Base-by-base conservation (phyloP, 768 basidiomycete species). In the Boletus vinaceobasis region DNA sequence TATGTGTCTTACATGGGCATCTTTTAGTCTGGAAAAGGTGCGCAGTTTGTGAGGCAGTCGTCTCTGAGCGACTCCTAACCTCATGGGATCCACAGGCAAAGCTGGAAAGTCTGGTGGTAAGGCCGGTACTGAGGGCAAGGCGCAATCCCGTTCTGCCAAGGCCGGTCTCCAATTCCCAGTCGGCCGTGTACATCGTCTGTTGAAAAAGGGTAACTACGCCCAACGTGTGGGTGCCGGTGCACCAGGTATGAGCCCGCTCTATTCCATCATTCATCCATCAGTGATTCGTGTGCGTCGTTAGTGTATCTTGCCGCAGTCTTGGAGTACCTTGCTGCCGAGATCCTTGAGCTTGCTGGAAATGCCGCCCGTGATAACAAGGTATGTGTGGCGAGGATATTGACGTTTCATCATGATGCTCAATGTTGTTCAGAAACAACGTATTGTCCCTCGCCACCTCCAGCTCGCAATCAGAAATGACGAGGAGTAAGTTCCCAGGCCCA, bases 381-480 rank as follows among this genome's bases (percentile, higher is more conserved):
- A 21, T 44, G 60, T 36, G 14, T 48, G 21, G 17, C 0, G 9
- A 14, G 11, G 5, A 7, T 14, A 33, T 42, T 26, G 26, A n/a
- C 3, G 7, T 14, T 26, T 6, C 15, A 21, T 36, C 13, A n/a
- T 33, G 27, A 0, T 1, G 1, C 23, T 64, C 23, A 52, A 40
- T 21, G 2, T 11, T 13, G 0, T 35, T 36, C 33, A 90, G 81
- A 90, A 94, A 78, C 87, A 90, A 62, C 92, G 93, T 87, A 94
- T 95, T 64, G 90, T 94, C 23, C 93, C 93, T 51, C 86, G 93
- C 65, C 93, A 95, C 74, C 73, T 95, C 46, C 93, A 95, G 68
- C 84, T 95, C 51, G 93, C 93, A 60, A 92, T 95, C 73, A 83
- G 93, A 62, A 92, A 93, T 71, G 90, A 92, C 56, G 91, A 93